Conservation (phyloP, 192 early-diverging fungal species). For the Coemansia umbellata region DNA sequence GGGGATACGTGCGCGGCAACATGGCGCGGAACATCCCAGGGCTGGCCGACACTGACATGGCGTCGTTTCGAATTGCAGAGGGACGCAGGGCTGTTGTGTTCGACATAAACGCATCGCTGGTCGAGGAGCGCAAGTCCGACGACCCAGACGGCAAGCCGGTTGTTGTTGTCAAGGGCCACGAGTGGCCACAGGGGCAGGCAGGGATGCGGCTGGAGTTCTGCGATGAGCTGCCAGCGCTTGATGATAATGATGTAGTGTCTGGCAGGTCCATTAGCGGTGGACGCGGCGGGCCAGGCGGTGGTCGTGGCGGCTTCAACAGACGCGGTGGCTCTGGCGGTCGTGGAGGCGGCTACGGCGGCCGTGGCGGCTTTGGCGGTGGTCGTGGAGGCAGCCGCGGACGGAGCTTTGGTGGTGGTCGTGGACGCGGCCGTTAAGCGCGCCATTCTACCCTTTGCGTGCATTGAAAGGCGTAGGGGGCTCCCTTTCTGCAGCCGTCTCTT, state of each 20-base stretch:
- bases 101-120: conserved; percentile 70
- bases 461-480: no score
- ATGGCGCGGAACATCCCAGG: conserved; percentile 66
- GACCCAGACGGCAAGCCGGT: conserved; percentile 14
- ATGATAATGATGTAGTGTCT: conserved; percentile 34
- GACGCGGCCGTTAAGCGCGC: conserved; percentile 1
- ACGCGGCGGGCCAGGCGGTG: conserved; percentile 41
- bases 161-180: conserved; percentile 60
- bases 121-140: conserved; percentile 58
- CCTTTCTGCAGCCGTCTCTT: no score
- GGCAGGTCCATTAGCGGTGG: conserved; percentile 40
- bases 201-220: conserved; percentile 65
- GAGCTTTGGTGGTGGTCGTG: conserved; percentile 16
- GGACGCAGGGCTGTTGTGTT: conserved; percentile 81
- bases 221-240: conserved; percentile 75
- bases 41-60: conserved; percentile 70
- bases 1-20: conserved; percentile 80
- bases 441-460: no score
- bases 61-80: conserved; percentile 77
- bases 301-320: conserved; percentile 43
- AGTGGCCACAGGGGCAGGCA: conserved; percentile 64
- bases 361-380: conserved; percentile 46
- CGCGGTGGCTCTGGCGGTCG: conserved; percentile 42
- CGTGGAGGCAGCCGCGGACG: conserved; percentile 40
- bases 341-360: conserved; percentile 47